Percentiles rank a stretch among this genome's conserved stretches.
phyloP scores from a whole-genome alignment of 495 filamentous ascomycete genomes.

The Evansstolkia leycettana region DNA sequence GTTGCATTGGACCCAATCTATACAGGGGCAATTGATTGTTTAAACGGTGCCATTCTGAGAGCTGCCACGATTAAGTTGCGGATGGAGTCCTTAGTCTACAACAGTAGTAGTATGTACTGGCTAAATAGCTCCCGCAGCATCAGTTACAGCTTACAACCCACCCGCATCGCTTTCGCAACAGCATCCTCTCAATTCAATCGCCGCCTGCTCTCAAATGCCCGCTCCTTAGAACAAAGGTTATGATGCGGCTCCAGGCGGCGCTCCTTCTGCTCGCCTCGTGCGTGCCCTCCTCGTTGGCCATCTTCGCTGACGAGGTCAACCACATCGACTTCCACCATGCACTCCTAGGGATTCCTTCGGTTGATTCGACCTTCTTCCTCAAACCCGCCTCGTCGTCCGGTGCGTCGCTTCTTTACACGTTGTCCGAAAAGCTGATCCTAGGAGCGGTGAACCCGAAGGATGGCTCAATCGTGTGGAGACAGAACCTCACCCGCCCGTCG shows the following conservation, averaged over 20 bases:
- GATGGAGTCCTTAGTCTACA: too few relatives aligned
- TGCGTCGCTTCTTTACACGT: conserved; percentile 82
- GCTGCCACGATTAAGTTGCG: too few relatives aligned
- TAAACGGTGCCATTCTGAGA: too few relatives aligned
- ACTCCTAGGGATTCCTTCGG: conserved; percentile 69
- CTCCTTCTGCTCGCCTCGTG: conserved; percentile 29
- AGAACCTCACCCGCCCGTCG: conserved; percentile 40
- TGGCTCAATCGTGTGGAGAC: conserved; percentile 78
- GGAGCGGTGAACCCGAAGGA: conserved; percentile 84
- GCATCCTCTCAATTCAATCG: neutral
- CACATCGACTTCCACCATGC: conserved; percentile 88
- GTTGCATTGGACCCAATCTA: too few relatives aligned
- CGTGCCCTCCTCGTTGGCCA: conserved; percentile 39
- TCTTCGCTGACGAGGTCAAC: conserved; percentile 85
- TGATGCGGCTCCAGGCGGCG: conserved; percentile 35
- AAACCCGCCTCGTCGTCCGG: conserved; percentile 66
- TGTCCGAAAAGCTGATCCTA: conserved; percentile 67
- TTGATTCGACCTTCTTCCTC: conserved; percentile 88
- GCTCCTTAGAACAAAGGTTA: conserved; percentile 11
- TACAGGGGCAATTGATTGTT: too few relatives aligned
- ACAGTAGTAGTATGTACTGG: too few relatives aligned
- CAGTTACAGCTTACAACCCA: too few relatives aligned
- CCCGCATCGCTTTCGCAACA: conserved; percentile 1
- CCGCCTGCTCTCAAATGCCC: conserved; percentile 18
- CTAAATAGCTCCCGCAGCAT: too few relatives aligned